phyloP scores from a whole-genome alignment of 2,329 filamentous ascomycete species.

The Cercospora nicotianae region DNA sequence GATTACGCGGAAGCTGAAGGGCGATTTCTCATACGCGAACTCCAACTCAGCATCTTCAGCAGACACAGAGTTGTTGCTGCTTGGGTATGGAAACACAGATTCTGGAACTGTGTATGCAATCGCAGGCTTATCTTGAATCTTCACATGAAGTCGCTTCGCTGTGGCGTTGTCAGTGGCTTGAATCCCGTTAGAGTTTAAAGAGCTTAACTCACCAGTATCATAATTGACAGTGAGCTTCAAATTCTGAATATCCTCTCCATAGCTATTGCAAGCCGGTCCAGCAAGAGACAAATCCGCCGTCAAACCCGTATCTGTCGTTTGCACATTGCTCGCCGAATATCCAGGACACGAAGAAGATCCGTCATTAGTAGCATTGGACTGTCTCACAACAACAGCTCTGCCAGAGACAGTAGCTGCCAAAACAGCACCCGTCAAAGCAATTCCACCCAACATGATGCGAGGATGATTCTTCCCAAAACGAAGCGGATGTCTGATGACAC shows the following conservation, averaged over 20 bases:
- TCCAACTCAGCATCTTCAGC: constrained; percentile 31
- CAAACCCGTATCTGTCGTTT: constrained; percentile 28
- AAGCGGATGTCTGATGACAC: not conserved
- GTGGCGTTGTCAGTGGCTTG: not conserved
- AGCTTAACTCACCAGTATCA: constrained; percentile 28
- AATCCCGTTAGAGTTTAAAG: not conserved
- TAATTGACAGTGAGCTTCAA: constrained; percentile 34
- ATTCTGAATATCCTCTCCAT: constrained; percentile 35
- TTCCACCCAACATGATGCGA: constrained; percentile 10
- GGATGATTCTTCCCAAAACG: not conserved
- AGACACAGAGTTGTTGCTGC: constrained; percentile 31
- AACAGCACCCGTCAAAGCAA: constrained; percentile 13
- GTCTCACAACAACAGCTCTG: constrained; percentile 13
- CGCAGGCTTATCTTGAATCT: constrained; percentile 65
- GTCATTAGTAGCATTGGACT: not conserved
- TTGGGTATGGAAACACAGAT: constrained; percentile 64
- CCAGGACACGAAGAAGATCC: constrained; percentile 29
- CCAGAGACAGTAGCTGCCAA: constrained; percentile 12
- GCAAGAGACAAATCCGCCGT: constrained; percentile 35
- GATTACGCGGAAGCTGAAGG: constrained; percentile 35
- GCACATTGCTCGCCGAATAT: constrained; percentile 35
- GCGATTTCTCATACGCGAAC: constrained; percentile 32
- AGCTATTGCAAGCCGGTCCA: constrained; percentile 34
- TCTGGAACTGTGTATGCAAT: constrained; percentile 74
- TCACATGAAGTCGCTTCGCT: constrained; percentile 58